Conservation (phyloP, 495 filamentous ascomycete species). For the Rusavskia elegans region DNA sequence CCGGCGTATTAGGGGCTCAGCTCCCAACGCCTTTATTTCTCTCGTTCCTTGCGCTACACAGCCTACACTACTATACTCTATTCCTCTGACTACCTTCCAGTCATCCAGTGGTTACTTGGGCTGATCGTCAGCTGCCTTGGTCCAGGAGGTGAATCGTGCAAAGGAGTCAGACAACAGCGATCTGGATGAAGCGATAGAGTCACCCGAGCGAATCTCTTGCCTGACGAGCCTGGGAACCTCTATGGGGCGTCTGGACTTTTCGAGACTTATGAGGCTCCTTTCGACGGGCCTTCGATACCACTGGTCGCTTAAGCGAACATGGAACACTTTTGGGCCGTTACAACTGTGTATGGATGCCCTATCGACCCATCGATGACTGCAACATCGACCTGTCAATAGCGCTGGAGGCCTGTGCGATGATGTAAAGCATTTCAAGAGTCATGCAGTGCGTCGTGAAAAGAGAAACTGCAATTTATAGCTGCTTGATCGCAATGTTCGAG, state of each 20-base stretch:
- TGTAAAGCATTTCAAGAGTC: background rate
- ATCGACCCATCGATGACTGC: background rate
- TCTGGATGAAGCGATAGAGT: too few relatives aligned
- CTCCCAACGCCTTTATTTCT: background rate
- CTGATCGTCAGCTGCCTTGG: background rate
- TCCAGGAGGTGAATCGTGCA: background rate
- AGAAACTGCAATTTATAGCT: too few relatives aligned
- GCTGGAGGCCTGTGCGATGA: conserved; percentile 2
- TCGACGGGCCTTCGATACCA: background rate
- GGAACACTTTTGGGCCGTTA: background rate
- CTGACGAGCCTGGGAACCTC: background rate
- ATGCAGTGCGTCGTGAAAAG: too few relatives aligned
- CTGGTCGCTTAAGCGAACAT: background rate
- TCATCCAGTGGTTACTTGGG: background rate
- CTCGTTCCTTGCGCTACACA: background rate
- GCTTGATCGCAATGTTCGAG: background rate
- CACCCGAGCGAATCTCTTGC: background rate
- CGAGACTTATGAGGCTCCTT: background rate
- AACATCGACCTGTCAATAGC: background rate
- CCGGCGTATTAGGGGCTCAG: background rate
- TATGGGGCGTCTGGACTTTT: background rate
- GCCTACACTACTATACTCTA: background rate
- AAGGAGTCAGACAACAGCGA: background rate
- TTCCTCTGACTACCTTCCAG: background rate
- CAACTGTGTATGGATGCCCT: conserved; percentile 6